Conservation (phyloP, 805 yeast genomes). For the Middelhovenomyces tepae region DNA sequence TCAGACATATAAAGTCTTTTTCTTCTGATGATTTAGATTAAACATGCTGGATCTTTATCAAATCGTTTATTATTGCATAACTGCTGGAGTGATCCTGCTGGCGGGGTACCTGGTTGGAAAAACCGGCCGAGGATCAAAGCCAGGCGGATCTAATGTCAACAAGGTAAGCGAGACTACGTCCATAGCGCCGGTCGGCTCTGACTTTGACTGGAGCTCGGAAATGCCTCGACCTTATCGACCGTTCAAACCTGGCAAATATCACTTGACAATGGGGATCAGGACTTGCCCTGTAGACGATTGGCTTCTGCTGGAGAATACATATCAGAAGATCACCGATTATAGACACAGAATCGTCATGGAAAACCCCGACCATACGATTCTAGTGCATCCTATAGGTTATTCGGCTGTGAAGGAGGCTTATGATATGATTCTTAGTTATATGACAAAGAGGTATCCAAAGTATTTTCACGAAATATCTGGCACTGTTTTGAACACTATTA, state of each 20-base stretch:
- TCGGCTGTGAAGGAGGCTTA: conserved; percentile 44
- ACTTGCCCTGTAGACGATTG: conserved; percentile 43
- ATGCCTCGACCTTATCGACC: conserved; percentile 46
- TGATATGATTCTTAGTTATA: conserved; percentile 32
- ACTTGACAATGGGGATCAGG: conserved; percentile 55
- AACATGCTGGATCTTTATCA: no score
- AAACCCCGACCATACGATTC: conserved; percentile 26
- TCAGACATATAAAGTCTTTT: no score
- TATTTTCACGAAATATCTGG: conserved; percentile 32
- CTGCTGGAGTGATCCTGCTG: no score
- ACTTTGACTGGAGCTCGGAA: conserved; percentile 36
- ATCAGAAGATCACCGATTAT: conserved; percentile 36
- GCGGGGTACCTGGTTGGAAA: no score
- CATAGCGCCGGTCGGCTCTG: conserved; percentile 21
- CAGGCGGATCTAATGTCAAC: no score
- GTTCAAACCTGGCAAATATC: conserved; percentile 51
- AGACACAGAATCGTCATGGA: conserved; percentile 28
- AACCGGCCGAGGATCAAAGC: no score
- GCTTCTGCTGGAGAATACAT: conserved; percentile 55
- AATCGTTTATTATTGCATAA: no score
- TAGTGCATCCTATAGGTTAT: conserved; percentile 24
- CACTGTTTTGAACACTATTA: conserved; percentile 31
- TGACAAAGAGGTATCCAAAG: conserved; percentile 44
- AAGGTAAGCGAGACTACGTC: no score
- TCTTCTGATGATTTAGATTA: no score